Evolutionary conservation across 2,329 filamentous ascomycete species (phyloP).

Genomic region (Cladosporium austrohemisphaericum): DNA sequence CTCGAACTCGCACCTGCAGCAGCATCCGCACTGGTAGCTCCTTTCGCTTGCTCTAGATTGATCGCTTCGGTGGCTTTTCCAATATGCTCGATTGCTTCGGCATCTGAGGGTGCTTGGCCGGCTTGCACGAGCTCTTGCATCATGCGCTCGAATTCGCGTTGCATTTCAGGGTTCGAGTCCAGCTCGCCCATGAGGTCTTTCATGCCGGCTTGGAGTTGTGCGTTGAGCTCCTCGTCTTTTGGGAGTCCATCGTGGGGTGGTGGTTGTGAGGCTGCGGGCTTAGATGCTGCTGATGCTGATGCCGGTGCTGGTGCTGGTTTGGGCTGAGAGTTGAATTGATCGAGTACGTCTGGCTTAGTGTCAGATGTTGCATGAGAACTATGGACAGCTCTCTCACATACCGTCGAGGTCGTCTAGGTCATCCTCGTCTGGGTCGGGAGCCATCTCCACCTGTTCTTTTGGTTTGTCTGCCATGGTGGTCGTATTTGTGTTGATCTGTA

Average conservation of each 20-base stretch:
- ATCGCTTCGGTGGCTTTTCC: slow-evolving; percentile 32
- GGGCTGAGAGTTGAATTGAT: slow-evolving; percentile 64
- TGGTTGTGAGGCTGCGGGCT: slow-evolving; percentile 8
- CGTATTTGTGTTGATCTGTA: background rate
- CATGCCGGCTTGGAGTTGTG: slow-evolving; percentile 77
- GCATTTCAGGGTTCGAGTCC: slow-evolving; percentile 61
- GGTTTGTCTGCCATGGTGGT: slow-evolving; percentile 21
- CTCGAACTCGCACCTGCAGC: background rate
- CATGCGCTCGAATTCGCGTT: slow-evolving; percentile 66
- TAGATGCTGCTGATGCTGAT: slow-evolving; percentile 25
- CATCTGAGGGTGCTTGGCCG: slow-evolving; percentile 37
- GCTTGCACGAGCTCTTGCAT: slow-evolving; percentile 51
- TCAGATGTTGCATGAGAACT: slow-evolving; percentile 8
- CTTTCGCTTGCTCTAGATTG: background rate
- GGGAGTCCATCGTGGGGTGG: slow-evolving; percentile 21
- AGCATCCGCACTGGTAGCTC: background rate
- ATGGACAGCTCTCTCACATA: slow-evolving; percentile 37
- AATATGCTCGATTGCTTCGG: slow-evolving; percentile 31
- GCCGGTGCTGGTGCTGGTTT: slow-evolving; percentile 25
- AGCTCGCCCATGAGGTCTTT: slow-evolving; percentile 72
- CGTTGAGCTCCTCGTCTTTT: slow-evolving; percentile 27
- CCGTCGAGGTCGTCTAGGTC: slow-evolving; percentile 89
- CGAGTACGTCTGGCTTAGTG: slow-evolving; percentile 71
- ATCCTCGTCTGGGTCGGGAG: slow-evolving; percentile 85
- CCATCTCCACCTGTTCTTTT: slow-evolving; percentile 30